A percentile compares a stretch with the other conserved stretches of the same genome.
phyloP scores from a whole-genome alignment of 148 eudicot species.

The Spergularia bocconei region DNA sequence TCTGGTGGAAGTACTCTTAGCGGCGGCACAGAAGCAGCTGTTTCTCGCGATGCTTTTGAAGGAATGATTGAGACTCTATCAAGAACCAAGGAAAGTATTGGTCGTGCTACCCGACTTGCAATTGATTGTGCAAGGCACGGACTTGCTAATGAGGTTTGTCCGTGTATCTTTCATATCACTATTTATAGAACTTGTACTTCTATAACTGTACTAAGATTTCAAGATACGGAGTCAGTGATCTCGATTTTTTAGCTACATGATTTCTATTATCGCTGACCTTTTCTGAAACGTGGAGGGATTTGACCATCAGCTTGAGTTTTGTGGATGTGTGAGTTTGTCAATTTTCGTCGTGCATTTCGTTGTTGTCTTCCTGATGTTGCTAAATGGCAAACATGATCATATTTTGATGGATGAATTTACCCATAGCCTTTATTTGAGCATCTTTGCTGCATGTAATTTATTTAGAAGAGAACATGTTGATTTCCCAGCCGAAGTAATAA shows the following conservation, averaged over 20 bases:
- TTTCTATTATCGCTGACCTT: background rate
- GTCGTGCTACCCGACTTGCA: slow-evolving; percentile 98
- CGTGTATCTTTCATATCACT: background rate
- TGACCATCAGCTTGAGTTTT: background rate
- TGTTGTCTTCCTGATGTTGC: background rate
- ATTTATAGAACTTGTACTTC: background rate
- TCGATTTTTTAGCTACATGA: background rate
- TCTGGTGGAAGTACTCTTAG: slow-evolving; percentile 62
- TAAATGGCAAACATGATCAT: background rate
- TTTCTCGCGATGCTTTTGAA: slow-evolving; percentile 99
- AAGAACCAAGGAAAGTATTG: slow-evolving; percentile 97
- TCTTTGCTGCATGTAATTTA: background rate
- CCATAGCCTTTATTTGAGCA: background rate
- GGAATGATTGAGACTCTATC: slow-evolving; percentile 99
- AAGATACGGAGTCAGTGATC: background rate
- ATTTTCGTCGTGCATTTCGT: background rate
- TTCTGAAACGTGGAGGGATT: background rate
- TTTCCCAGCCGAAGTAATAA: background rate
- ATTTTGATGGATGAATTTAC: no score
- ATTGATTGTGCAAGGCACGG: slow-evolving; percentile 98
- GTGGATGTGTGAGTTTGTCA: background rate
- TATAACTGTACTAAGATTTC: background rate
- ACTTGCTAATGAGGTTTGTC: slow-evolving; percentile 85
- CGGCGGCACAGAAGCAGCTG: slow-evolving; percentile 96
- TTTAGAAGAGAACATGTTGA: background rate